A percentile compares a stretch with the other conserved stretches of the same genome.
phyloP scores from a whole-genome alignment of 2,329 filamentous ascomycete species.

The Fusarium subtropicale region DNA sequence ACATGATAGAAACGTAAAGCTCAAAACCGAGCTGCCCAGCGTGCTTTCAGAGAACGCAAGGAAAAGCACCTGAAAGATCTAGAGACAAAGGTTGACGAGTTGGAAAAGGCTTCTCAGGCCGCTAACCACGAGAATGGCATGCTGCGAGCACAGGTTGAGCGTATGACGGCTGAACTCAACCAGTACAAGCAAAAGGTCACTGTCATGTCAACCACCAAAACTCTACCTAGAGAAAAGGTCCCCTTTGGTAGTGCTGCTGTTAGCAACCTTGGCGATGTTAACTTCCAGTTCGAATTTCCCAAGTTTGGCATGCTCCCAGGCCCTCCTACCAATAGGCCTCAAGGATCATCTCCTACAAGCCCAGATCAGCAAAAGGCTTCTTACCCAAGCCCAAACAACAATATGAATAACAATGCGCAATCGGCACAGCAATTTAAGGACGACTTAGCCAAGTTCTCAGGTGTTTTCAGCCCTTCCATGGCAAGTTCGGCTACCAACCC shows the following conservation, averaged over 20 bases:
- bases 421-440: slow-evolving; percentile 56
- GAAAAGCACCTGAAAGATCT: slow-evolving; percentile 90
- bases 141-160: slow-evolving; percentile 88
- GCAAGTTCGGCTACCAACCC: slow-evolving; percentile 59
- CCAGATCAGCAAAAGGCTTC: slow-evolving; percentile 44
- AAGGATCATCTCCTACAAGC: slow-evolving; percentile 51
- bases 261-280: slow-evolving; percentile 76
- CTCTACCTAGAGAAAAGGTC: slow-evolving; percentile 55
- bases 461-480: slow-evolving; percentile 69
- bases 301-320: slow-evolving; percentile 83
- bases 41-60: slow-evolving; percentile 94
- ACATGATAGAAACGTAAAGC: slow-evolving; percentile 85
- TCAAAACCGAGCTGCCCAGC: slow-evolving; percentile 91
- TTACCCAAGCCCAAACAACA: slow-evolving; percentile 47
- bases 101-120: slow-evolving; percentile 85
- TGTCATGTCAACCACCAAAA: slow-evolving; percentile 58
- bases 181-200: slow-evolving; percentile 92
- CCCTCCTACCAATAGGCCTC: slow-evolving; percentile 50
- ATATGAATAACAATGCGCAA: slow-evolving; percentile 45
- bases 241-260: slow-evolving; percentile 61
- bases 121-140: slow-evolving; percentile 87
- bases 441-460: slow-evolving; percentile 66
- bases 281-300: slow-evolving; percentile 96
- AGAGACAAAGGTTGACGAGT: slow-evolving; percentile 79
- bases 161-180: slow-evolving; percentile 83